phyloP scores from a whole-genome alignment of 768 basidiomycete species.

The Boletus eberwhitei region DNA sequence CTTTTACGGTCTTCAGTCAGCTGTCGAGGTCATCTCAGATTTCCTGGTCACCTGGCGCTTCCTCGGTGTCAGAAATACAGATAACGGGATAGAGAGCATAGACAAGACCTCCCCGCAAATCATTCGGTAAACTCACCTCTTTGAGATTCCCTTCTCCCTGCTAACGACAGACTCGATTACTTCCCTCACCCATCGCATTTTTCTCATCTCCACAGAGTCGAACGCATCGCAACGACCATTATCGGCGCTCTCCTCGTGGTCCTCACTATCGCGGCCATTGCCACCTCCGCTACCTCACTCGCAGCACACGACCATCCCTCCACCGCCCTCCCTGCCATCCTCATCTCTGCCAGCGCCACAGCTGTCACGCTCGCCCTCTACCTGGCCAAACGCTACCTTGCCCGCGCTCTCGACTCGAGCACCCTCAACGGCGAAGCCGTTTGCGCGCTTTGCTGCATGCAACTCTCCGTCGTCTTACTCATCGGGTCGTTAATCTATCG shows the following conservation, averaged over 20 bases:
- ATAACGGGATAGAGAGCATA: conserved; percentile 26
- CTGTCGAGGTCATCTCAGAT: conserved; percentile 44
- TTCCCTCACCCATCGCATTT: neutral
- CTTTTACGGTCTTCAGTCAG: conserved; percentile 49
- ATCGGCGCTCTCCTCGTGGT: conserved; percentile 38
- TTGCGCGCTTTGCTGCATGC: conserved; percentile 42
- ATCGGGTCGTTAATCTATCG: conserved; percentile 39
- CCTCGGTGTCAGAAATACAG: conserved; percentile 29
- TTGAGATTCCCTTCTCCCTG: neutral
- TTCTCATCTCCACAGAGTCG: conserved; percentile 26
- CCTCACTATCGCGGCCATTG: conserved; percentile 38
- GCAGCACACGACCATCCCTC: conserved; percentile 36
- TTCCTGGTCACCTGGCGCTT: conserved; percentile 46
- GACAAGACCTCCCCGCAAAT: conserved; percentile 1
- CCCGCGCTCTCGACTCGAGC: conserved; percentile 42
- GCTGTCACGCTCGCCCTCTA: conserved; percentile 41
- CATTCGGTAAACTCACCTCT: conserved; percentile 9
- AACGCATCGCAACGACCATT: conserved; percentile 34
- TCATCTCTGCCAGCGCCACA: conserved; percentile 41
- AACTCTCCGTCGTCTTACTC: conserved; percentile 43
- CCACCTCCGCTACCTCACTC: conserved; percentile 35
- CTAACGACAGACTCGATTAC: neutral
- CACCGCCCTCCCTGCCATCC: conserved; percentile 38
- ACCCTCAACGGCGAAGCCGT: conserved; percentile 43
- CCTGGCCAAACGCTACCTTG: conserved; percentile 44